phyloP scores from a whole-genome alignment of 2,329 filamentous ascomycete species.

The Penicillium sp. region DNA sequence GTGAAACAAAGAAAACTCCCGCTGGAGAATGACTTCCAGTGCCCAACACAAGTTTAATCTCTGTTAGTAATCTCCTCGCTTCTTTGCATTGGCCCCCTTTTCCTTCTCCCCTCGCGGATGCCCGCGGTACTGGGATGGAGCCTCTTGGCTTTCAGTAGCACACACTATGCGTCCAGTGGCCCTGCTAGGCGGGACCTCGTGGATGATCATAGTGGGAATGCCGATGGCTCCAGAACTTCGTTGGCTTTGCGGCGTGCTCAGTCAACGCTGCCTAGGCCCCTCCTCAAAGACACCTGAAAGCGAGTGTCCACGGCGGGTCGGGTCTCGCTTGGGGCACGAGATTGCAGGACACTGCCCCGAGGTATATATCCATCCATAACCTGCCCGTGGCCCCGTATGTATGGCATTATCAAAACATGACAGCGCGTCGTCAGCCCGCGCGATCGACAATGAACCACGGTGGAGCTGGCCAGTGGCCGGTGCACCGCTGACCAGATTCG shows the following conservation, averaged over 20 bases:
- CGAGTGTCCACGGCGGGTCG: not conserved
- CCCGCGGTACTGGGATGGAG: slow-evolving; percentile 1
- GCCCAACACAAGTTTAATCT: not conserved
- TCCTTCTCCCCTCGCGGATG: slow-evolving; percentile 7
- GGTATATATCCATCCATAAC: not conserved
- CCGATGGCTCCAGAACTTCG: slow-evolving; percentile 6
- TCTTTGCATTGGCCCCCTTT: not conserved
- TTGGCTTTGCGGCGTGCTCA: not conserved
- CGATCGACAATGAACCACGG: slow-evolving; percentile 19
- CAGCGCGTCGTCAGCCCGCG: slow-evolving; percentile 20
- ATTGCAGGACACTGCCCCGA: slow-evolving; percentile 7
- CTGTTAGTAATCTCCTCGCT: not conserved
- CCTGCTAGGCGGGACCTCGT: slow-evolving; percentile 6
- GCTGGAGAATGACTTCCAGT: not conserved
- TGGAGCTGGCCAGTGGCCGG: slow-evolving; percentile 16
- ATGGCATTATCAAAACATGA: slow-evolving; percentile 15
- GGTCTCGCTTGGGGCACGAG: slow-evolving; percentile 1
- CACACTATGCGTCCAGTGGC: slow-evolving; percentile 1
- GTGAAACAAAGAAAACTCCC: not conserved
- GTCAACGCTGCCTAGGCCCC: not conserved
- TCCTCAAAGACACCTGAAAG: not conserved
- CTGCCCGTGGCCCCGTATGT: not conserved
- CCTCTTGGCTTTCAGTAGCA: slow-evolving; percentile 3
- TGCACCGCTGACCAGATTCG: slow-evolving; percentile 6
- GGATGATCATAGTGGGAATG: slow-evolving; percentile 12